Conservation (phyloP, 208 protist genomes). For the Trypanosoma mega region DNA sequence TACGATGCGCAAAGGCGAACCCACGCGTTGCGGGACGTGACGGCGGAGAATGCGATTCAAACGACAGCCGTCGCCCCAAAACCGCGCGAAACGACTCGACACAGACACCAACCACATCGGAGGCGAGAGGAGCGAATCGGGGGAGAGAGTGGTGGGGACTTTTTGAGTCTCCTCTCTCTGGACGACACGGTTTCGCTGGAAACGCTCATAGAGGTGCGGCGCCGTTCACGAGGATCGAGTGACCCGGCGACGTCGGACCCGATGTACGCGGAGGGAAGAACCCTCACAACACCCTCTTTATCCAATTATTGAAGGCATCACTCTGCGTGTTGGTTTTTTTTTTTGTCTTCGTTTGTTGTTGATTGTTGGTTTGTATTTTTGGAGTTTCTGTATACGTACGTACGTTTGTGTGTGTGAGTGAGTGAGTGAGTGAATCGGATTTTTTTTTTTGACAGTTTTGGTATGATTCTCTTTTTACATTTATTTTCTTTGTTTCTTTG, state of each 20-base stretch:
- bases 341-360: too few species aligned
- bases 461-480: too few species aligned
- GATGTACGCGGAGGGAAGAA: constrained; percentile 12
- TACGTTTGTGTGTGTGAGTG: too few species aligned
- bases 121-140: neutral
- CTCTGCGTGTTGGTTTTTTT: neutral
- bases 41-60: neutral
- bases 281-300: constrained; percentile 40
- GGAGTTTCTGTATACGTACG: too few species aligned
- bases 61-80: neutral
- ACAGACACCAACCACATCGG: neutral
- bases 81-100: too few species aligned
- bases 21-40: constrained; percentile 1
- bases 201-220: neutral
- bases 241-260: constrained; percentile 5
- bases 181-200: constrained; percentile 2
- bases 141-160: neutral
- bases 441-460: too few species aligned
- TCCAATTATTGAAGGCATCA: constrained; percentile 14
- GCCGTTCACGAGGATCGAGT: constrained; percentile 1
- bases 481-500: too few species aligned
- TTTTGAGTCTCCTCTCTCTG: constrained; percentile 14
- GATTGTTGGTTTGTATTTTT: too few species aligned
- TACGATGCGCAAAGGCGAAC: neutral
- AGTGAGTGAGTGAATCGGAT: too few species aligned